Evolutionary conservation across 345 rosid species (phyloP), one percentile per base, ranked within the genome.

Genomic region (Excoecaria cochinchinensis): DNA sequence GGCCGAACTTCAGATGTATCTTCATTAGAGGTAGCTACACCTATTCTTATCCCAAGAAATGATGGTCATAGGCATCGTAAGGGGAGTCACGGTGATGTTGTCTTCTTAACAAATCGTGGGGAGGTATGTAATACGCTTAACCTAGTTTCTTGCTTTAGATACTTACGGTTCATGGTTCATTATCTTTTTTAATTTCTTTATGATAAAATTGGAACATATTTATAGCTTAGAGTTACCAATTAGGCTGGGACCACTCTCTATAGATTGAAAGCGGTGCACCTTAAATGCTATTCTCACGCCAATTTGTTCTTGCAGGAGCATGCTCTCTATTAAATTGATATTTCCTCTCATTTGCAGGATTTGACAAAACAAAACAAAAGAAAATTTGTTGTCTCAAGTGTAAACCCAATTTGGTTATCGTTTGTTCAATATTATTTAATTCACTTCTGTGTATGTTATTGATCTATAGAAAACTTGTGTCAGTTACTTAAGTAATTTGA

Each of bases 31-130:
- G 92, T 96, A 53, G 97, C 99, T 47, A 90, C 97, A 40, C 99
- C 99, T 39, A 92, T 96, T 86, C 95, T 96, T 77, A 85, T 96
- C 55, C 94, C 95, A 62, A 90, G 78, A 86, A 85, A 80, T 79
- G 98, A 95, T 72, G 98, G 97, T 12, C 97, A 88, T 73, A 88
- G 72, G 80, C 95, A 89, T 80, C 90, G 91, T 51, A 89, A 79
- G 83, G 93, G 97, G 74, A 95, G 95, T 82, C 94, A 86, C 65
- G 97, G 98, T 16, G 97, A 93, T 87, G 93, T 93, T 22, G 82
- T 91, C 83, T 95, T 95, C 89, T 86, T 91, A 83, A 91, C 99
- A 36, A 95, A 89, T 72, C 92, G 96, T 68, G 99, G 99, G 71
- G 99, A 93, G 98, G 99, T 96, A 92, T 73, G 86, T 31, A 59